Conservation (phyloP, 768 basidiomycete species). For the Naganishia onofrii region DNA sequence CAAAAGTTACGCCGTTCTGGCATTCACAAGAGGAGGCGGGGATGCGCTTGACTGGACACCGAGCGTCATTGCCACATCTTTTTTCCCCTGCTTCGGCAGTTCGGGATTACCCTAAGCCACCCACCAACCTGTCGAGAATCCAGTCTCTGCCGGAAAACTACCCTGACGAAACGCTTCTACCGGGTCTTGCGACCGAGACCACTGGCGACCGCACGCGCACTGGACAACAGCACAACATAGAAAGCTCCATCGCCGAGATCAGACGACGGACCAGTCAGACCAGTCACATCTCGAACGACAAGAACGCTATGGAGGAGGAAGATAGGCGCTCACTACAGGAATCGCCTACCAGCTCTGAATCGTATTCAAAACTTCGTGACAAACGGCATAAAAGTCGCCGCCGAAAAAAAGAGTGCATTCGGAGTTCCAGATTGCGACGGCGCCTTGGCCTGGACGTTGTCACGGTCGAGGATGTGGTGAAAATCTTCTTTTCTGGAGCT, state of each 20-base stretch:
- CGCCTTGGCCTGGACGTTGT: conserved; percentile 49
- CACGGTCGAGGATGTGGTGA: conserved; percentile 44
- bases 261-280: conserved; percentile 1
- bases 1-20: not conserved
- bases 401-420: too few relatives aligned
- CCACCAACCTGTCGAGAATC: conserved; percentile 37
- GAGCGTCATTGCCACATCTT: conserved; percentile 35
- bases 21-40: not conserved
- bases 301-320: not conserved
- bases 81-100: not conserved
- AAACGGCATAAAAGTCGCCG: not conserved
- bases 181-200: not conserved
- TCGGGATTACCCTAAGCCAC: conserved; percentile 10
- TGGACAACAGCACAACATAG: not conserved
- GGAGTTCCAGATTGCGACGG: conserved; percentile 21
- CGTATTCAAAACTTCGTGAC: not conserved
- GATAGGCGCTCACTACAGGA: not conserved
- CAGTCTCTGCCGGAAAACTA: conserved; percentile 36
- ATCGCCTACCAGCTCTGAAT: not conserved
- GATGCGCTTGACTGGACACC: conserved; percentile 25
- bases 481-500: conserved; percentile 48
- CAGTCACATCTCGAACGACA: too few relatives aligned
- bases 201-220: not conserved
- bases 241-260: not conserved
- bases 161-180: not conserved